These are phyloP conservation scores for Coemansia sp. DNA, from an alignment of 192 early-diverging fungal species.

Conservation along the genomic window DNA sequence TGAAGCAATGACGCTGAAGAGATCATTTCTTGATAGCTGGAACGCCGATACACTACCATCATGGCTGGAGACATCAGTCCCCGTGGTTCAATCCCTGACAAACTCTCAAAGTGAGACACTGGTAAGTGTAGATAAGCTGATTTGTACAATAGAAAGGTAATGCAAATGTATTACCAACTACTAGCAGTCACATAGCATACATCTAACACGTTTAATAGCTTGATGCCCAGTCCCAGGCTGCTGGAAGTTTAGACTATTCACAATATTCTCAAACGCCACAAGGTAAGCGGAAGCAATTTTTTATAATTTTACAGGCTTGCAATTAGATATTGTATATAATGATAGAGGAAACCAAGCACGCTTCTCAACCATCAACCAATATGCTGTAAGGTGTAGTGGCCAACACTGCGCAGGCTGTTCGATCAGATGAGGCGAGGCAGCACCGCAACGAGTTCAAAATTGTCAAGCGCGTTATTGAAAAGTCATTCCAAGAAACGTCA, in stretches of 20 bases:
- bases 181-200: neutral
- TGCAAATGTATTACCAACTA: neutral
- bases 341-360: neutral
- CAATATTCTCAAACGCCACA: slow-evolving; percentile 3
- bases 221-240: slow-evolving; percentile 30
- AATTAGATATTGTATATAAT: no score
- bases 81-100: slow-evolving; percentile 15
- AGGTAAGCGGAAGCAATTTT: slow-evolving; percentile 12
- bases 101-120: slow-evolving; percentile 38
- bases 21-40: slow-evolving; percentile 39
- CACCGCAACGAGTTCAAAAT: slow-evolving; percentile 44
- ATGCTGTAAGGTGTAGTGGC: neutral
- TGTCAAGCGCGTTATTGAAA: slow-evolving; percentile 39
- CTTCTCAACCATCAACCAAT: neutral
- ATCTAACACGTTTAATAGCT: slow-evolving; percentile 8
- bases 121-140: neutral
- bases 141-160: neutral
- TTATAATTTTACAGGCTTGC: neutral
- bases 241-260: slow-evolving; percentile 18
- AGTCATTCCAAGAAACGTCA: slow-evolving; percentile 22
- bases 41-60: neutral
- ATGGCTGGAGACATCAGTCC: slow-evolving; percentile 26
- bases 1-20: slow-evolving; percentile 34
- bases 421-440: slow-evolving; percentile 26
- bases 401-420: neutral